Percentiles rank a stretch among this genome's conserved stretches.
Evolutionary conservation across 768 basidiomycete genomes (phyloP).

Genomic region (Trametes villosa): DNA sequence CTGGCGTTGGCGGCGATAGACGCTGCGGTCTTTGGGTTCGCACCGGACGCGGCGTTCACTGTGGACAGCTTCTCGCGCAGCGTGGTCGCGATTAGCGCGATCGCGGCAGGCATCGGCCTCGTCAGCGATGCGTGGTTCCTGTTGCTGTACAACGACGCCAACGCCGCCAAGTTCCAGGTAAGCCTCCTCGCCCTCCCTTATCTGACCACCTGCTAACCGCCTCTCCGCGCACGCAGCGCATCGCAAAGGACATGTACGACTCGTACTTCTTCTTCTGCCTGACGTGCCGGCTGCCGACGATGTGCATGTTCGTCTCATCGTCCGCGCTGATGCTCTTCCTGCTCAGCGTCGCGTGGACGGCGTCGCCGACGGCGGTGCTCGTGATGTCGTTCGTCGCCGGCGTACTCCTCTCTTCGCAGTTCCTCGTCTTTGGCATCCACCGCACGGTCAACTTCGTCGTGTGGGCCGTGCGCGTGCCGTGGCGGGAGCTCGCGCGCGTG

Average conservation of each 20-base stretch:
- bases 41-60: conserved; percentile 51
- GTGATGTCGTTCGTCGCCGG: conserved; percentile 62
- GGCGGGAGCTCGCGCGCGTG: background rate
- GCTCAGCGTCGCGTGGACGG: conserved; percentile 60
- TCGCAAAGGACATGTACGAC: conserved; percentile 59
- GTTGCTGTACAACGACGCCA: conserved; percentile 60
- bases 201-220: no score
- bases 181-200: no score
- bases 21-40: conserved; percentile 67
- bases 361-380: conserved; percentile 66
- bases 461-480: conserved; percentile 22
- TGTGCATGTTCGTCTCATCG: conserved; percentile 62
- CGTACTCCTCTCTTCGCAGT: conserved; percentile 64
- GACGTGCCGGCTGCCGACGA: conserved; percentile 62
- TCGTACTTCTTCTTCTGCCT: conserved; percentile 73
- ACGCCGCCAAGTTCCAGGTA: conserved; percentile 58
- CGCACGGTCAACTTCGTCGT: conserved; percentile 22
- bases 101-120: conserved; percentile 68
- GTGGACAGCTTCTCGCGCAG: conserved; percentile 51
- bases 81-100: conserved; percentile 60
- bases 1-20: conserved; percentile 58
- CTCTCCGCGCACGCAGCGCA: conserved; percentile 42
- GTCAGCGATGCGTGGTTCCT: conserved; percentile 68
- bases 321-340: conserved; percentile 65
- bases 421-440: conserved; percentile 58